Base-by-base conservation (phyloP, 2,329 filamentous ascomycete genomes). In the Clonostachys byssicola region DNA sequence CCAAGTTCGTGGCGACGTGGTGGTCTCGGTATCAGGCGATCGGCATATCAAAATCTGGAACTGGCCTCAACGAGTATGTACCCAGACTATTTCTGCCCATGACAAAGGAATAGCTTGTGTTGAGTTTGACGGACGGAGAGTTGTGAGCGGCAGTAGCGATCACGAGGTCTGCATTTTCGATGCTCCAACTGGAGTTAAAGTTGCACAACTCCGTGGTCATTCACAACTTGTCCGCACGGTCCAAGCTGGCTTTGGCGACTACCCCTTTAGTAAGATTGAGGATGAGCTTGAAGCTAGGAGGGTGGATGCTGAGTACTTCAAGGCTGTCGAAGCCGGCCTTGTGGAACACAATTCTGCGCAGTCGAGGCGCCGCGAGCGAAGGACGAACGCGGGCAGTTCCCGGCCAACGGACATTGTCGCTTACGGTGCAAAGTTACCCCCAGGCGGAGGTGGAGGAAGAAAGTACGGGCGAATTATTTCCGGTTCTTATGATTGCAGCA, bases 91-190 rank as follows among this genome's bases (percentile, higher is more conserved):
- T 34, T 76, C 88, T 38, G 94, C 92, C 2, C 94, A 99, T 59
- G 83, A 82, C 52, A 99, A 99, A 64, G 94, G 94, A 34, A 97
- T 99, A 57, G 94, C 94, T 4, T 99, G 94, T 63, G 92, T 99
- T 14, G 92, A 99, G 66, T 97, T 94, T 60, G 94, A 99, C 62
- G 91, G 90, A 23, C 84, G 89, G 44, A 83, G 94, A 17, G 95
- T 99, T 52, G 90, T 99, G 45, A 96, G 90, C 57, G 94, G 94
- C 4, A 96, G 92, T 65, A 96, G 92, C 56, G 94, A 99, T 64
- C 91, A 95, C 61, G 92, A 94, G 39, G 90, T 99, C 34, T 91
- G 94, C 55, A 94, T 99, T 17, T 99, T 95, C 63, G 94, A 97
- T 62, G 85, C 88, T 41, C 79, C 81, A 42, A 91, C 90, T 0